Conservation (phyloP, 345 rosid species). For the Brassica rapa region DNA sequence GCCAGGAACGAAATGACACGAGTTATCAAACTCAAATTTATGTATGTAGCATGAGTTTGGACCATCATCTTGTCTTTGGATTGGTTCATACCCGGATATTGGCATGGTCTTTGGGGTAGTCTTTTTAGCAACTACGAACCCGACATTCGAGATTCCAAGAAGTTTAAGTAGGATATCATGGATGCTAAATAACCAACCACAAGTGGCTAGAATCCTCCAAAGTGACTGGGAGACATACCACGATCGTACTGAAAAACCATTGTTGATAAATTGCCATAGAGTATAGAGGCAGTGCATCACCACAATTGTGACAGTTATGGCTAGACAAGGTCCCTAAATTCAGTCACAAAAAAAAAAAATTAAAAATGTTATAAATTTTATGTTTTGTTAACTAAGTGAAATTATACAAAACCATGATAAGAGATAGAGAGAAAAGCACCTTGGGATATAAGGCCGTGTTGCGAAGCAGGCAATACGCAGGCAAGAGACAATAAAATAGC, state of each 20-base stretch:
- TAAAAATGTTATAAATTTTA: background rate
- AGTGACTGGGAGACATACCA: constrained; percentile 19
- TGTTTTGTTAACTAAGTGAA: background rate
- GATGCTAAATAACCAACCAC: constrained; percentile 50
- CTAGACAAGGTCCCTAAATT: constrained; percentile 23
- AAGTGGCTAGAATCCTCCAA: constrained; percentile 17
- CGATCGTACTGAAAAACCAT: background rate
- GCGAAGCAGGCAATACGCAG: constrained; percentile 64
- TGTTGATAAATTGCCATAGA: constrained; percentile 29
- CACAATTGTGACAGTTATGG: constrained; percentile 8
- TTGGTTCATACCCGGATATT: background rate
- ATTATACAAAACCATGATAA: background rate
- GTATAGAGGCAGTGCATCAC: constrained; percentile 27
- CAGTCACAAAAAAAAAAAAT: background rate
- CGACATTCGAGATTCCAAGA: constrained; percentile 50
- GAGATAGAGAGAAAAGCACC: constrained; percentile 36
- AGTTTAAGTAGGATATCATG: constrained; percentile 42
- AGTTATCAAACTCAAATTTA: constrained; percentile 53
- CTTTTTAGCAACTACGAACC: constrained; percentile 57
- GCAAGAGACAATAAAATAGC: constrained; percentile 53
- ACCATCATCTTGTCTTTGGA: background rate
- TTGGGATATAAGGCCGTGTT: constrained; percentile 62
- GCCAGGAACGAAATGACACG: constrained; percentile 53
- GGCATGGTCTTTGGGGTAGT: constrained; percentile 31
- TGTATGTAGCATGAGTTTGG: background rate